Evolutionary conservation across 192 early-diverging fungal genomes (phyloP).

Genomic region (Irineochytrium annulatum): DNA sequence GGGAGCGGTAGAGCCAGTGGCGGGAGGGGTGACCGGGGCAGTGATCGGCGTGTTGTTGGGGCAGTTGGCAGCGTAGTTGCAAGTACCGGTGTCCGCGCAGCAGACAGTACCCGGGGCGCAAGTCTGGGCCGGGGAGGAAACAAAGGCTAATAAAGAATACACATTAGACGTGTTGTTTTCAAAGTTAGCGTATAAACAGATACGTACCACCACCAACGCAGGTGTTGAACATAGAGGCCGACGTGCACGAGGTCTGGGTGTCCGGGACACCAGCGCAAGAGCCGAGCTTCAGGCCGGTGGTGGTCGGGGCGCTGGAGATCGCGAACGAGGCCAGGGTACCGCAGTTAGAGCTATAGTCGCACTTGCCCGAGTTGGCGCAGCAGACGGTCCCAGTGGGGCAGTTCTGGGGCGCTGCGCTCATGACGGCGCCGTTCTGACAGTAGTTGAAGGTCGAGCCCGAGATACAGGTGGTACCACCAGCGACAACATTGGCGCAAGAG

Average conservation of each 20-base stretch:
- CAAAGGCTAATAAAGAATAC: background rate
- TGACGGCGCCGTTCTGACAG: background rate
- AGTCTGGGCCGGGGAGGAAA: background rate
- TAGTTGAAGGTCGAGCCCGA: background rate
- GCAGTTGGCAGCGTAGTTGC: conserved; percentile 7
- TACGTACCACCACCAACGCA: conserved; percentile 10
- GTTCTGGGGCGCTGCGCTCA: conserved; percentile 2
- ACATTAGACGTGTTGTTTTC: no score
- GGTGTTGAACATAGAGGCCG: conserved; percentile 8
- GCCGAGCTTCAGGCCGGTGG: background rate
- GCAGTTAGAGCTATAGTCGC: conserved; percentile 13
- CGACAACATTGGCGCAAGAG: background rate
- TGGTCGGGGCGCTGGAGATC: background rate
- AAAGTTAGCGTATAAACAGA: background rate
- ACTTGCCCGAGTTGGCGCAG: conserved; percentile 16
- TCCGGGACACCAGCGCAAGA: conserved; percentile 3
- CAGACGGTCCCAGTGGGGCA: conserved; percentile 18
- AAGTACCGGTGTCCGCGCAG: conserved; percentile 15
- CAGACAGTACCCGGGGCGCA: conserved; percentile 16
- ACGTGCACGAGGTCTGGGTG: conserved; percentile 4
- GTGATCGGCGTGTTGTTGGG: no score
- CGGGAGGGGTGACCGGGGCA: background rate
- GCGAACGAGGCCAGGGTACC: background rate
- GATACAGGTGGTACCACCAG: background rate
- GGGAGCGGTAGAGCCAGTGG: background rate